Percentiles rank a stretch among this genome's conserved stretches.
Evolutionary conservation across 2,329 filamentous ascomycete genomes (phyloP).

Genomic region (Cordyceps farinosa): DNA sequence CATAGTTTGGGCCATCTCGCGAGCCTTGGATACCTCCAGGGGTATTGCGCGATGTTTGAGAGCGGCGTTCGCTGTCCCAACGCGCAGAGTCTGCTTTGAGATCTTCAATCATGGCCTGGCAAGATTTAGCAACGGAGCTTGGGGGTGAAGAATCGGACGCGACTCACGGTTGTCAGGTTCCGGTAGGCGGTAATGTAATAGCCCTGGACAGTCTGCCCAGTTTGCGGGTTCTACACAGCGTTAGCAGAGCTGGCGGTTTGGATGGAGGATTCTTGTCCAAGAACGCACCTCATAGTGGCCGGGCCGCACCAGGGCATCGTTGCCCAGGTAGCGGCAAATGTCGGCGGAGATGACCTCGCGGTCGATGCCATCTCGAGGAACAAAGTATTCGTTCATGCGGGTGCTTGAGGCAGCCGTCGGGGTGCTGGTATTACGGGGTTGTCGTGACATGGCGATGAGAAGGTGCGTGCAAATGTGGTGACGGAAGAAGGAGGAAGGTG

Average conservation of each 20-base stretch:
- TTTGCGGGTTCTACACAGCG: conserved; percentile 47
- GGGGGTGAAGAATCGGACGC: background rate
- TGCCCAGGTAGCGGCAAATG: conserved; percentile 79
- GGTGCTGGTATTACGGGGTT: conserved; percentile 36
- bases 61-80: conserved; percentile 59
- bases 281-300: conserved; percentile 66
- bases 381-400: conserved; percentile 74
- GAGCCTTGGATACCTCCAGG: conserved; percentile 57
- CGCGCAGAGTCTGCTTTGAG: conserved; percentile 59
- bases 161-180: conserved; percentile 70
- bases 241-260: conserved; percentile 1
- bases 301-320: conserved; percentile 75
- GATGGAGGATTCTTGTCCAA: conserved; percentile 7
- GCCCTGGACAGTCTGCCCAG: conserved; percentile 60
- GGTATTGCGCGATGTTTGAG: conserved; percentile 50
- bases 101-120: conserved; percentile 60
- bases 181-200: conserved; percentile 78
- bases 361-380: conserved; percentile 75
- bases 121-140: conserved; percentile 19
- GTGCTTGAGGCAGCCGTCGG: conserved; percentile 36
- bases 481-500: background rate
- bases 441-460: conserved; percentile 37
- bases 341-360: conserved; percentile 81
- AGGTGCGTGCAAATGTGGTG: background rate
- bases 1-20: conserved; percentile 46